Conservation (phyloP, 805 yeast genomes). For the Wickerhamomyces rabaulensis region DNA sequence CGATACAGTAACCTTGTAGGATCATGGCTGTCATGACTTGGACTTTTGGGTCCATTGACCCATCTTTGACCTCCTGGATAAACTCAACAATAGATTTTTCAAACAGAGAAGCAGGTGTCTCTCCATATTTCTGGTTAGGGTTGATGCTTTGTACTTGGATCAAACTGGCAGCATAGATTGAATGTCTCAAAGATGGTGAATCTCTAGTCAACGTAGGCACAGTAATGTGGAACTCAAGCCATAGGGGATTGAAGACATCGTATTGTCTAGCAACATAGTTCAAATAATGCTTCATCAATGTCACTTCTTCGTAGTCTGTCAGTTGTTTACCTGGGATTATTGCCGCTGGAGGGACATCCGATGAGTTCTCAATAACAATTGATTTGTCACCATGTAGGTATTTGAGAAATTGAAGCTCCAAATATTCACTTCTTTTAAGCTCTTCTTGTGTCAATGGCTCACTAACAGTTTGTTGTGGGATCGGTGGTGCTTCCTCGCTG, state of each 20-base stretch:
- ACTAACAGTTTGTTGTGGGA: not conserved
- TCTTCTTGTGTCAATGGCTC: not conserved
- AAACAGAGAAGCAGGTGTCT: constrained; percentile 1
- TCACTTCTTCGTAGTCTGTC: constrained; percentile 2
- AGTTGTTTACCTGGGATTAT: not conserved
- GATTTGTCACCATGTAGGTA: not conserved
- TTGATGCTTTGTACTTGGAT: not conserved
- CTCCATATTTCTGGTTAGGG: not conserved
- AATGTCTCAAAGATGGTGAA: constrained; percentile 3
- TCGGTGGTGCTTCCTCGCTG: not conserved
- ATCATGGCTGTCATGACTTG: not conserved
- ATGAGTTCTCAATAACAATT: not conserved
- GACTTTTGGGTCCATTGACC: not conserved
- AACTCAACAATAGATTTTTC: constrained; percentile 4
- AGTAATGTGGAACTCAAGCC: not conserved
- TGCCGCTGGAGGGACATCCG: not conserved
- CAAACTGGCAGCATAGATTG: constrained; percentile 6
- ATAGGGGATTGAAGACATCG: constrained; percentile 1
- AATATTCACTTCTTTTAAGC: not conserved
- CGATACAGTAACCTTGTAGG: not conserved
- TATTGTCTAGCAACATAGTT: constrained; percentile 1
- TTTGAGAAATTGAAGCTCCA: not conserved
- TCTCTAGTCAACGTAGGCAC: constrained; percentile 2
- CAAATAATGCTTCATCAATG: constrained; percentile 5
- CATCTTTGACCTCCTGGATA: not conserved